phyloP scores from a whole-genome alignment of 2,329 filamentous ascomycete genomes.

The Aquanectria penicillioides region DNA sequence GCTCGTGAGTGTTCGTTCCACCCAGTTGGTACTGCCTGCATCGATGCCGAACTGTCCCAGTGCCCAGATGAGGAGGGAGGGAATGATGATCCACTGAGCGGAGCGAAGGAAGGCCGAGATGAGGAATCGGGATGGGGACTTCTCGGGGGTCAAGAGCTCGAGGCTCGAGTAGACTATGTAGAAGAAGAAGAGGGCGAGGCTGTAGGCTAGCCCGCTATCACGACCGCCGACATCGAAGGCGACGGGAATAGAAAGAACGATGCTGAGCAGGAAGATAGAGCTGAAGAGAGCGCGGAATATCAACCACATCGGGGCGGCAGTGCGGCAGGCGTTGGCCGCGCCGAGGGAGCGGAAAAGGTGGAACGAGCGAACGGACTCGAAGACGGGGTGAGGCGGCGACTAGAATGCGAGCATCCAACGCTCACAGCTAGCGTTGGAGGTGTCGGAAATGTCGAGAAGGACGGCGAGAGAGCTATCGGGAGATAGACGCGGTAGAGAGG shows the following conservation, averaged over 20 bases:
- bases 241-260: constrained; percentile 94
- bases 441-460: constrained; percentile 20
- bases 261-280: constrained; percentile 86
- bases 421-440: constrained; percentile 23
- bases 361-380: constrained; percentile 24
- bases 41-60: constrained; percentile 96
- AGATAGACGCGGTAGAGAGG: constrained; percentile 31
- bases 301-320: constrained; percentile 75
- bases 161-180: constrained; percentile 89
- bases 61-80: constrained; percentile 90
- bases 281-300: constrained; percentile 83
- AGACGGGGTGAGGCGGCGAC: constrained; percentile 1
- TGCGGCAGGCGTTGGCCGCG: constrained; percentile 41
- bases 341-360: constrained; percentile 32
- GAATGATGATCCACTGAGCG: constrained; percentile 88
- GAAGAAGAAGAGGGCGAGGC: constrained; percentile 86
- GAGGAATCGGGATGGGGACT: constrained; percentile 78
- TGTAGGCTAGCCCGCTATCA: constrained; percentile 94
- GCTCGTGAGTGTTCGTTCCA: constrained; percentile 79
- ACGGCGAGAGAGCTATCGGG: constrained; percentile 18
- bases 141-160: constrained; percentile 82
- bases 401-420: constrained; percentile 30
- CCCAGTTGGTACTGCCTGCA: constrained; percentile 80
- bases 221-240: constrained; percentile 97
- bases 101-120: constrained; percentile 75